Percentiles rank a stretch among this genome's conserved stretches.
Evolutionary conservation across 139 green algal genomes (phyloP).

Genomic region (Picocystis salinarum): DNA sequence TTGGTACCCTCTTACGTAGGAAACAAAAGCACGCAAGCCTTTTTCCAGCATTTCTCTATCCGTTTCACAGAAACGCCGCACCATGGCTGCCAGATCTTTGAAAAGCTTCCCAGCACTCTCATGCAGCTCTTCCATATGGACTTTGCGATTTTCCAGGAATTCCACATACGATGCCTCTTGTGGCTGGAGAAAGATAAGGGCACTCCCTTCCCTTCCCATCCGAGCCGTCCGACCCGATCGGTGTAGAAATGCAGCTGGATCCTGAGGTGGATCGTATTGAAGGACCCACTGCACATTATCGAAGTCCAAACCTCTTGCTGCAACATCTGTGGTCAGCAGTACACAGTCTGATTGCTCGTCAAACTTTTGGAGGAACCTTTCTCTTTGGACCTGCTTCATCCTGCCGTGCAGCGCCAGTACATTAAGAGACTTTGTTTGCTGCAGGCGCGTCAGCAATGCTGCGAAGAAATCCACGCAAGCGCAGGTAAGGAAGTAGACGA

Average conservation of each 20-base stretch:
- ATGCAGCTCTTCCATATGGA: slow-evolving; percentile 16
- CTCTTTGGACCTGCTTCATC: slow-evolving; percentile 69
- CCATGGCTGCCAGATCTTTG: background rate
- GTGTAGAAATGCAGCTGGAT: slow-evolving; percentile 68
- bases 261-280: slow-evolving; percentile 67
- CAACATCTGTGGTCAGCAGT: slow-evolving; percentile 81
- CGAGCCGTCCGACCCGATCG: slow-evolving; percentile 70
- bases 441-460: slow-evolving; percentile 11
- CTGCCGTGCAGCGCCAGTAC: slow-evolving; percentile 53
- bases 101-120: background rate
- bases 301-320: slow-evolving; percentile 13
- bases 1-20: slow-evolving; percentile 85
- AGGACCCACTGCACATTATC: slow-evolving; percentile 60
- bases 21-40: slow-evolving; percentile 71
- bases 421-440: background rate
- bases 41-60: slow-evolving; percentile 87
- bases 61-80: slow-evolving; percentile 16
- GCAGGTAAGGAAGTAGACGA: slow-evolving; percentile 91
- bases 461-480: slow-evolving; percentile 61
- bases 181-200: slow-evolving; percentile 49
- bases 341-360: slow-evolving; percentile 19
- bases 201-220: slow-evolving; percentile 60
- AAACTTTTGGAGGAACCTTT: slow-evolving; percentile 47
- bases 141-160: slow-evolving; percentile 59
- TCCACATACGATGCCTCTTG: slow-evolving; percentile 74